These are phyloP conservation scores for Casaregolazyma lundiana DNA, from an alignment of 1,139 yeast genomes.

Conservation along the genomic window DNA sequence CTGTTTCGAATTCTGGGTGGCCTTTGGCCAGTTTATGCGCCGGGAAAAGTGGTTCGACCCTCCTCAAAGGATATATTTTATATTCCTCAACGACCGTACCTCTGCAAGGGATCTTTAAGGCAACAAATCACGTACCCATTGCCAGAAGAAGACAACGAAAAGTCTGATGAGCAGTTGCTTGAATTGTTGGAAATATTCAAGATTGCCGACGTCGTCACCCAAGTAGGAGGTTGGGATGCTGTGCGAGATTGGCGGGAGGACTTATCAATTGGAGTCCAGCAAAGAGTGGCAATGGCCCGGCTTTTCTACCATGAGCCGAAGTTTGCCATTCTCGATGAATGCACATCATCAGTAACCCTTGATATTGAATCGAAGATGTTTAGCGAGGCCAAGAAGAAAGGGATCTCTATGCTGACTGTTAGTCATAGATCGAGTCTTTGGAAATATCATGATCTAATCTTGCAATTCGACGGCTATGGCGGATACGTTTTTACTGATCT, in stretches of 20 bases:
- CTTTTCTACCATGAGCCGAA: conserved; percentile 85
- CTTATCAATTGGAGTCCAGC: conserved; percentile 87
- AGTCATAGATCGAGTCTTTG: conserved; percentile 90
- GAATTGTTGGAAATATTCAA: conserved; percentile 50
- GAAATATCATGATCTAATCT: conserved; percentile 81
- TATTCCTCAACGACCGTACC: conserved; percentile 87
- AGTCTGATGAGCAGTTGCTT: conserved; percentile 58
- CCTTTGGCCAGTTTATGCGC: conserved; percentile 73
- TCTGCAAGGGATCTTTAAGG: conserved; percentile 67
- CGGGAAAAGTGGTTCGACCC: conserved; percentile 59
- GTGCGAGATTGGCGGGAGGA: conserved; percentile 86
- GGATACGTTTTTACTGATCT: conserved; percentile 65
- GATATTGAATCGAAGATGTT: conserved; percentile 91
- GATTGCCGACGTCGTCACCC: conserved; percentile 34
- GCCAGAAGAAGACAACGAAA: conserved; percentile 54
- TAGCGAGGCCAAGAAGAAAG: conserved; percentile 71
- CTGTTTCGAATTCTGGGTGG: conserved; percentile 88
- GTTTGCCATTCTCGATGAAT: conserved; percentile 92
- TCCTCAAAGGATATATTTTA: conserved; percentile 69
- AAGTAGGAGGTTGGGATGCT: conserved; percentile 56
- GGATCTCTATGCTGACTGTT: conserved; percentile 81
- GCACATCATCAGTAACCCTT: conserved; percentile 90
- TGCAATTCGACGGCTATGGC: conserved; percentile 84
- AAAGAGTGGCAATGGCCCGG: conserved; percentile 89
- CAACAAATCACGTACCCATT: conserved; percentile 91